phyloP scores from a whole-genome alignment of 2,329 filamentous ascomycete genomes.

The Clarireedia paspali region DNA sequence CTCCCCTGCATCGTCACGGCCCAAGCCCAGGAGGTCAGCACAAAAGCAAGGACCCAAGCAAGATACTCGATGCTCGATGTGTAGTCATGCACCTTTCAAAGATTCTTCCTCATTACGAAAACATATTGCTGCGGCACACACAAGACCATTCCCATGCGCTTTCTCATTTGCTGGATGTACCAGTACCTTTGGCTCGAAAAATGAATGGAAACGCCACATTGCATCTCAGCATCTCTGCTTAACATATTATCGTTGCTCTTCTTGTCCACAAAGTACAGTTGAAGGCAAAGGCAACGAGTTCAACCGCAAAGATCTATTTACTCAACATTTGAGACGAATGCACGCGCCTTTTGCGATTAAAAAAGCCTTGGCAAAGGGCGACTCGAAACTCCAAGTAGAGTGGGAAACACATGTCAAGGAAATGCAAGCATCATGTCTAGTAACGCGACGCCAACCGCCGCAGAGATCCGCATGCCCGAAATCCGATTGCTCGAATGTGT shows the following conservation, averaged over 20 bases:
- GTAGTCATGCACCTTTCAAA: conserved; percentile 58
- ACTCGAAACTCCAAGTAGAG: conserved; percentile 51
- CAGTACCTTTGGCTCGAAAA: conserved; percentile 84
- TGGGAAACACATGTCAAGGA: conserved; percentile 60
- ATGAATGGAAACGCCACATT: conserved; percentile 97
- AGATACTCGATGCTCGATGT: conserved; percentile 53
- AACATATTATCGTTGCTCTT: conserved; percentile 56
- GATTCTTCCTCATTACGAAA: conserved; percentile 59
- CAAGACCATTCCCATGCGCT: conserved; percentile 73
- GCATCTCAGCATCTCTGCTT: conserved; percentile 78
- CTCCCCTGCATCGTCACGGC: conserved; percentile 26
- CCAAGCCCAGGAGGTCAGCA: conserved; percentile 28
- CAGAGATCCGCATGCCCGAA: conserved; percentile 63
- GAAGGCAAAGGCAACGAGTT: conserved; percentile 63
- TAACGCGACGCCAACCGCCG: conserved; percentile 61
- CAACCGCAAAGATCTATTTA: conserved; percentile 93
- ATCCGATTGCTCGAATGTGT: conserved; percentile 61
- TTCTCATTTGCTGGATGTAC: conserved; percentile 78
- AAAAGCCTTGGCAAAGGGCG: conserved; percentile 47
- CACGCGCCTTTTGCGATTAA: conserved; percentile 66
- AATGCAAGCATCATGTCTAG: conserved; percentile 68
- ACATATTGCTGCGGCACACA: conserved; percentile 61
- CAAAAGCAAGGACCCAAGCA: conserved; percentile 40
- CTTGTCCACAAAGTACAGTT: conserved; percentile 45
- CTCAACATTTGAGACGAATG: conserved; percentile 90